A percentile compares a stretch with the other conserved stretches of the same genome.
phyloP scores from a whole-genome alignment of 2,329 filamentous ascomycete species.

The Aurifilum marmelostoma region DNA sequence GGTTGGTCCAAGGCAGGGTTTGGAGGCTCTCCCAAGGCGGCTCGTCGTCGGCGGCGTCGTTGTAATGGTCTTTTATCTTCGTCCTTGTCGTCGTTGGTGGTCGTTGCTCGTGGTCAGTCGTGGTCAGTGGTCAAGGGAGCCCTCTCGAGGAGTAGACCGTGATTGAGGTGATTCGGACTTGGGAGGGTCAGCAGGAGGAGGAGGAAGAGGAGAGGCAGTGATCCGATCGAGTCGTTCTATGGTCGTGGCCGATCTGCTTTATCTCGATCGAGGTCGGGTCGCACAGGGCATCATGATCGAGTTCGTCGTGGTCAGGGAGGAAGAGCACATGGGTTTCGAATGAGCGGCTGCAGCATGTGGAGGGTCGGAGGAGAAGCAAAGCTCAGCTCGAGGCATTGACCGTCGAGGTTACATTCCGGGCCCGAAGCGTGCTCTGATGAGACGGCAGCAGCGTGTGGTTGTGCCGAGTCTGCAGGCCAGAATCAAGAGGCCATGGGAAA shows the following conservation, averaged over 20 bases:
- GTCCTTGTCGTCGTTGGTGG: background rate
- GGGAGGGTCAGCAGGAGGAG: background rate
- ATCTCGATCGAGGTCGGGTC: background rate
- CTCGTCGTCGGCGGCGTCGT: background rate
- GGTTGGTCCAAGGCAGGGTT: background rate
- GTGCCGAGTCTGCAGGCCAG: background rate
- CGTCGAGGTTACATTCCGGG: conserved; percentile 14
- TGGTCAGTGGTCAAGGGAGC: too few species aligned
- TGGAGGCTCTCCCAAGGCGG: background rate
- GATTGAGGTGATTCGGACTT: background rate
- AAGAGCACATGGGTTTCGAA: background rate
- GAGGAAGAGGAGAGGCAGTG: background rate
- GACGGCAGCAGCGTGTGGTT: background rate
- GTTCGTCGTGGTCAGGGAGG: background rate
- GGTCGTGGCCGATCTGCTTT: background rate
- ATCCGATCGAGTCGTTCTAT: background rate
- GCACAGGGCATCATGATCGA: background rate
- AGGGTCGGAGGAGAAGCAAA: background rate
- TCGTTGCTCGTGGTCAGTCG: too few species aligned
- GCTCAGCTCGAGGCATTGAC: conserved; percentile 9
- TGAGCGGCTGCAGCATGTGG: conserved; percentile 1
- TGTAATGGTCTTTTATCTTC: background rate
- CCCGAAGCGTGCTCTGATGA: background rate
- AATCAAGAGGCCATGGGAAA: background rate
- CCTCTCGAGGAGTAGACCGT: too few species aligned